These are phyloP conservation scores for Backusella parvicylindrica DNA, from an alignment of 192 early-diverging fungal genomes.

Conservation along the genomic window DNA sequence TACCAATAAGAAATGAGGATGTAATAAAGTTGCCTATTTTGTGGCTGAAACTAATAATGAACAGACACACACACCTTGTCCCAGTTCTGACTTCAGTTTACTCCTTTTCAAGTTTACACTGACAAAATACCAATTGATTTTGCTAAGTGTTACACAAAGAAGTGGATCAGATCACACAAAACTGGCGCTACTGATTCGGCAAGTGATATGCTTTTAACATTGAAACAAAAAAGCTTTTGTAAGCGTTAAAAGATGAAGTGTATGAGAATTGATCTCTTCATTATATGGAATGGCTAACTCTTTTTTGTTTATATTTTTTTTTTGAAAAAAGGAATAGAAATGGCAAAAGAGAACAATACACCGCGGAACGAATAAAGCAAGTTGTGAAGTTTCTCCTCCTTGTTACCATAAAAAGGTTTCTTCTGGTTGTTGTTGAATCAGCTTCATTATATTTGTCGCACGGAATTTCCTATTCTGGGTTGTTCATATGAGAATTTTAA, in stretches of 20 bases:
- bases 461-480: background rate
- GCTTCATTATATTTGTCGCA: background rate
- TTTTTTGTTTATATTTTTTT: background rate
- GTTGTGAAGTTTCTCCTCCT: background rate
- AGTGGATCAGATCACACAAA: background rate
- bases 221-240: background rate
- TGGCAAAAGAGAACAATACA: background rate
- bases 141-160: background rate
- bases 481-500: slow-evolving; percentile 3
- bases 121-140: background rate
- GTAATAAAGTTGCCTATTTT: background rate
- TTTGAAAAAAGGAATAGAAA: background rate
- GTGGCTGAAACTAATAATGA: background rate
- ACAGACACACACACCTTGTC: background rate
- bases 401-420: background rate
- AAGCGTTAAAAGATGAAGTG: background rate
- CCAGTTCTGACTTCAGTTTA: background rate
- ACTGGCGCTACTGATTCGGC: background rate
- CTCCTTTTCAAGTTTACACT: background rate
- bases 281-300: background rate
- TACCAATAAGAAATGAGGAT: background rate
- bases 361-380: background rate
- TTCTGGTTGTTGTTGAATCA: background rate
- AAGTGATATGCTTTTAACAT: background rate
- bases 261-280: background rate